Base-by-base conservation (phyloP, 139 green algal species). In the Pseudopediastrum boryanum region DNA sequence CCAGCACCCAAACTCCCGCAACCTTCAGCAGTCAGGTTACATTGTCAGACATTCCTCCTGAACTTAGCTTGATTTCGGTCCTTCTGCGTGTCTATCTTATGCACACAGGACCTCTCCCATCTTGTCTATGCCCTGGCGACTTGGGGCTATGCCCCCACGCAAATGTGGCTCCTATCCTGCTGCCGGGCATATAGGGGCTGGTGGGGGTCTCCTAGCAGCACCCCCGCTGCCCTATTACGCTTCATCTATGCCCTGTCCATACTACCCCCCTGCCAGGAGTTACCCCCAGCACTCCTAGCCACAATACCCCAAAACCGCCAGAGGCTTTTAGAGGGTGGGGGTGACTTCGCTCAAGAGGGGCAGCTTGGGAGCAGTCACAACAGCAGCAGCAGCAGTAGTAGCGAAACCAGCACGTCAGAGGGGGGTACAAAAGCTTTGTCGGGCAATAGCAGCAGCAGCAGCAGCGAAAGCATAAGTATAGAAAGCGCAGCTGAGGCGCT, bases 61-160 rank as follows among this genome's bases (percentile, higher is more conserved):
- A n/a, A n/a, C n/a, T n/a, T n/a, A n/a, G n/a, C n/a, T n/a, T n/a
- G n/a, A n/a, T n/a, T n/a, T n/a, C n/a, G n/a, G n/a, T n/a, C n/a
- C n/a, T n/a, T n/a, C n/a, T n/a, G n/a, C n/a, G n/a, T n/a, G n/a
- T n/a, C n/a, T n/a, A n/a, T n/a, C n/a, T n/a, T n/a, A n/a, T n/a
- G 13, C 42, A 42, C 19, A 6, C 67, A 78, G 74, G 74, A 81
- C 31, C 36, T 81, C 9, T 33, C 74, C 61, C 72, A 81, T 63
- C 39, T 72, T 39, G 25, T 72, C 44, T 81, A 74, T 42, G 36
- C 74, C 8, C 62, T 81, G 19, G 61, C 74, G 2, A 59, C 44
- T 3, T 81, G 74, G 74, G 25, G 43, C 4, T 36, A 16, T n/a
- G 43, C 61, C 0, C 13, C 27, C 31, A 81, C 62, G 16, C 59